phyloP scores from a whole-genome alignment of 2,329 filamentous ascomycete genomes.

The Thelonectria olida region DNA sequence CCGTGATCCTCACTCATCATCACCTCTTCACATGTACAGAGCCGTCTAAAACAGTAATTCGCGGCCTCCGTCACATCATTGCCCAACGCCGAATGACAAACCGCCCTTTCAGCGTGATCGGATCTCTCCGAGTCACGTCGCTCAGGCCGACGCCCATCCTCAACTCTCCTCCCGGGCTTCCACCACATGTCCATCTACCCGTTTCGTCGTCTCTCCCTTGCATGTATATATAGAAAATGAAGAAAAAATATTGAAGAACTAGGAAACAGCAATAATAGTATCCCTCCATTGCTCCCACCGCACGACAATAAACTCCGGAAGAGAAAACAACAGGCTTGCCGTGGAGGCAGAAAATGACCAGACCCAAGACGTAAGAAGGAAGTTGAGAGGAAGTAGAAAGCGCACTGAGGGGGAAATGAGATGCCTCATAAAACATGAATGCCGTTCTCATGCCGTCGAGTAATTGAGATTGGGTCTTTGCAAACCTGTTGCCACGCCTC shows the following conservation, averaged over 20 bases:
- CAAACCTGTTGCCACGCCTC: constrained; percentile 33
- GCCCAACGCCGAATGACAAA: neutral
- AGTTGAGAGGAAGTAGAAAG: constrained; percentile 20
- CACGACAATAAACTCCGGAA: constrained; percentile 21
- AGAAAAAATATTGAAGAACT: neutral
- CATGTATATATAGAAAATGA: constrained; percentile 30
- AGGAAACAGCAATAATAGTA: neutral
- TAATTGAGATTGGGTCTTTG: constrained; percentile 30
- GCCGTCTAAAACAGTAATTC: neutral
- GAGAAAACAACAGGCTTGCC: constrained; percentile 14
- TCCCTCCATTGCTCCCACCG: constrained; percentile 33
- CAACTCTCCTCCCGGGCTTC: constrained; percentile 16
- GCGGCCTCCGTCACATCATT: constrained; percentile 2
- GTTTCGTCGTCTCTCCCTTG: constrained; percentile 15
- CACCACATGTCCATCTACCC: constrained; percentile 23
- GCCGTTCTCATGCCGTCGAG: constrained; percentile 29
- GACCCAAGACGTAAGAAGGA: constrained; percentile 20
- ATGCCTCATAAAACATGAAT: constrained; percentile 23
- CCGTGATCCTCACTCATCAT: constrained; percentile 4
- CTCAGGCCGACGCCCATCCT: constrained; percentile 20
- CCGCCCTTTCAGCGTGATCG: constrained; percentile 5
- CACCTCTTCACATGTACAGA: neutral
- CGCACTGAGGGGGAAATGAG: constrained; percentile 19
- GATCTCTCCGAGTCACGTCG: constrained; percentile 6
- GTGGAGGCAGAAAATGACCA: constrained; percentile 25